These are phyloP conservation scores for Metschnikowia lachancei DNA, from an alignment of 805 yeast genomes.

Conservation along the genomic window DNA sequence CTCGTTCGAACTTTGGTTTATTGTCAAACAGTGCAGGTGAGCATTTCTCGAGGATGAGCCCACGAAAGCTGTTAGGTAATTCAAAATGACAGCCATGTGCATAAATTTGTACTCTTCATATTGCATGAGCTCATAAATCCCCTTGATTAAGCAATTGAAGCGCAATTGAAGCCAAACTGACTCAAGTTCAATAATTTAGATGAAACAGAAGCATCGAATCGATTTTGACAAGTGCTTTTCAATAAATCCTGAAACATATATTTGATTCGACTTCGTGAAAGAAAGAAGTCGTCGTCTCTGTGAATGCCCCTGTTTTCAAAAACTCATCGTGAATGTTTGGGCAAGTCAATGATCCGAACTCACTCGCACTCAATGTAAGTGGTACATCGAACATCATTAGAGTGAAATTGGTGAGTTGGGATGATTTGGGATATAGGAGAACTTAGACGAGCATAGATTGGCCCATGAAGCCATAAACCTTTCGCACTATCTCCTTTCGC, in stretches of 20 bases:
- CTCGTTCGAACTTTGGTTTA: constrained; percentile 30
- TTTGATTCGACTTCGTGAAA: constrained; percentile 19
- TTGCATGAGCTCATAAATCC: constrained; percentile 40
- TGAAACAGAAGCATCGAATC: constrained; percentile 14
- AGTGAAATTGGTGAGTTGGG: constrained; percentile 42
- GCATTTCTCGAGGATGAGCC: constrained; percentile 16
- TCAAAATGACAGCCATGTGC: constrained; percentile 29
- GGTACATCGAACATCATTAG: constrained; percentile 47
- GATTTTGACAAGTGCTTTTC: constrained; percentile 26
- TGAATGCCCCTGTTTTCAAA: constrained; percentile 17
- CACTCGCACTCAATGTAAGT: constrained; percentile 40
- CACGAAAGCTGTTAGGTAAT: constrained; percentile 28
- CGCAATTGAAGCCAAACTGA: constrained; percentile 37
- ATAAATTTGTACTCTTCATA: constrained; percentile 33
- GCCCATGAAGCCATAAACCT: no score
- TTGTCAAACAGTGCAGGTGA: constrained; percentile 8
- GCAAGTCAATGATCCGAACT: constrained; percentile 31
- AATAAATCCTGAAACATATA: constrained; percentile 33
- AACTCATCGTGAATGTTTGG: constrained; percentile 37
- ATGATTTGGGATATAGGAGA: no score
- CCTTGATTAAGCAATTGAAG: constrained; percentile 36
- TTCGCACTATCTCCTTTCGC: no score
- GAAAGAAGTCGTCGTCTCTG: constrained; percentile 21
- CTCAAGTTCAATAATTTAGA: constrained; percentile 25
- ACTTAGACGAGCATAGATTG: no score